Evolutionary conservation across 805 yeast species (phyloP).

Genomic region (Kazachstania africana): DNA sequence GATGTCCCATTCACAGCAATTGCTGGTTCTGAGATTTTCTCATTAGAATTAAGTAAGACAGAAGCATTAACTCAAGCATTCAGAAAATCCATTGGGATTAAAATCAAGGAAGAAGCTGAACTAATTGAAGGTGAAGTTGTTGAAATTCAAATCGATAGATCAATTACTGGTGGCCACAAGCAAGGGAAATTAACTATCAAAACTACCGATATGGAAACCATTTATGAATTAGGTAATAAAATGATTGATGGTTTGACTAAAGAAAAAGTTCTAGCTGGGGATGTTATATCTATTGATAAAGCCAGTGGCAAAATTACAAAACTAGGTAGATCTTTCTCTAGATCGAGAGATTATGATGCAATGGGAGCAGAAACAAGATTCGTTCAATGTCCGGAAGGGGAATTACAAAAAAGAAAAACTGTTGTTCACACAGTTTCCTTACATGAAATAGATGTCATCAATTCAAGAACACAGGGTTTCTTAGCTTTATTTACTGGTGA

Average conservation of each 20-base stretch:
- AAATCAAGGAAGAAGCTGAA: slow-evolving; percentile 93
- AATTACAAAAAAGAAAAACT: slow-evolving; percentile 87
- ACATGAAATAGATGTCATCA: slow-evolving; percentile 95
- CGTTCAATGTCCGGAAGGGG: slow-evolving; percentile 98
- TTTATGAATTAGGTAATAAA: slow-evolving; percentile 86
- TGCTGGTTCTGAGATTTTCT: slow-evolving; percentile 88
- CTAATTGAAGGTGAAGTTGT: slow-evolving; percentile 98
- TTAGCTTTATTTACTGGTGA: slow-evolving; percentile 91
- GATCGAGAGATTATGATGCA: slow-evolving; percentile 96
- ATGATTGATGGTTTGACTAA: slow-evolving; percentile 90
- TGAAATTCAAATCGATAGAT: slow-evolving; percentile 87
- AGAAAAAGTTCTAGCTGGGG: slow-evolving; percentile 95
- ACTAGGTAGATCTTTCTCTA: slow-evolving; percentile 89
- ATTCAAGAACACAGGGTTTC: slow-evolving; percentile 95
- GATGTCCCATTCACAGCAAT: slow-evolving; percentile 89
- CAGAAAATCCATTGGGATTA: slow-evolving; percentile 89
- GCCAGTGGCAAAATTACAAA: slow-evolving; percentile 90
- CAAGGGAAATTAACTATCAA: slow-evolving; percentile 96
- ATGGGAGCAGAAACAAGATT: slow-evolving; percentile 97
- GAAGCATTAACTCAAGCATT: slow-evolving; percentile 95
- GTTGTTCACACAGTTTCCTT: slow-evolving; percentile 96
- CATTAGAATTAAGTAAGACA: slow-evolving; percentile 86
- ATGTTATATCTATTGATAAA: slow-evolving; percentile 89
- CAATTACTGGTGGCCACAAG: slow-evolving; percentile 93
- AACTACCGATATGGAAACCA: slow-evolving; percentile 97